Percentiles rank a stretch among this genome's conserved stretches.
phyloP scores from a whole-genome alignment of 2,329 filamentous ascomycete genomes.

The Lasiodiplodia sp. region DNA sequence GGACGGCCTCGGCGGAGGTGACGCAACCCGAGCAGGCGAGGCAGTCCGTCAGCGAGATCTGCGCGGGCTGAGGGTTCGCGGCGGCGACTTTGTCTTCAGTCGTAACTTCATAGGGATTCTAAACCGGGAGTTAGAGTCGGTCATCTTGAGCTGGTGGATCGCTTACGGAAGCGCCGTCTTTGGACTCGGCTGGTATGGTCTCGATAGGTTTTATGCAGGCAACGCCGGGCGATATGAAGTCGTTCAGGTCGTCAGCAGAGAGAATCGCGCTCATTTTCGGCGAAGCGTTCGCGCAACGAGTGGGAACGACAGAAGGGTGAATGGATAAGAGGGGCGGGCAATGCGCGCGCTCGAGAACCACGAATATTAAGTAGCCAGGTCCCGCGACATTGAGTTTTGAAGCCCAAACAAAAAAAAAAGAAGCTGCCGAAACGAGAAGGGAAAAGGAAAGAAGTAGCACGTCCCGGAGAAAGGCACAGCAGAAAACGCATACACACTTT shows the following conservation, averaged over 20 bases:
- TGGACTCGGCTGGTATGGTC: slow-evolving; percentile 74
- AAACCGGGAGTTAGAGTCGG: slow-evolving; percentile 15
- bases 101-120: slow-evolving; percentile 82
- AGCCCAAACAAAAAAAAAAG: not conserved
- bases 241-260: slow-evolving; percentile 94
- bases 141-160: not conserved
- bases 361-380: not conserved
- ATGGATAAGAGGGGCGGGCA: not conserved
- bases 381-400: not conserved
- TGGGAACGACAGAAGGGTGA: slow-evolving; percentile 12
- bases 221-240: slow-evolving; percentile 97
- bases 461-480: slow-evolving; percentile 14
- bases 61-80: slow-evolving; percentile 71
- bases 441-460: not conserved
- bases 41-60: slow-evolving; percentile 96
- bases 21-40: slow-evolving; percentile 97
- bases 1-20: slow-evolving; percentile 95
- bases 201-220: slow-evolving; percentile 98
- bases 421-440: not conserved
- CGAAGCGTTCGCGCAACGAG: not conserved
- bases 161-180: slow-evolving; percentile 52
- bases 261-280: slow-evolving; percentile 90
- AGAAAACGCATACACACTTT: slow-evolving; percentile 6
- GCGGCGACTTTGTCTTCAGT: slow-evolving; percentile 79
- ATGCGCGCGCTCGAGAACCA: not conserved